A percentile compares a stretch with the other conserved stretches of the same genome.
phyloP scores from a whole-genome alignment of 352 stramenopile genomes.

The Albugo laibachii region DNA sequence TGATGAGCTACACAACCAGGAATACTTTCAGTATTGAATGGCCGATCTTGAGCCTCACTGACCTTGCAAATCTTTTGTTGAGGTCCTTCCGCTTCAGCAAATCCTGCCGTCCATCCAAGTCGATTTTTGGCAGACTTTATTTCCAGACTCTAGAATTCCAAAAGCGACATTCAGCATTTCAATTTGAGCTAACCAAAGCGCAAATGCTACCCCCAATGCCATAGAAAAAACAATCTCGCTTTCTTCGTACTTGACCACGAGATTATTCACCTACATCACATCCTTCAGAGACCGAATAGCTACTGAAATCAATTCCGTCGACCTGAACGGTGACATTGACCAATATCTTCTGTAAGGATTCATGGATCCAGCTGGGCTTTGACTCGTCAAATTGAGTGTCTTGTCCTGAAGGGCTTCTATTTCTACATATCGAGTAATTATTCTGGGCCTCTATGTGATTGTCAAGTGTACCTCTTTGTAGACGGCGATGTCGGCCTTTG shows the following conservation, averaged over 20 bases:
- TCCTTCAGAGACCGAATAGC: neutral
- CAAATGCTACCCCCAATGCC: slow-evolving; percentile 35
- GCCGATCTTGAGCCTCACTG: slow-evolving; percentile 1
- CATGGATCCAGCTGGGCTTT: slow-evolving; percentile 63
- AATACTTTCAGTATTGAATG: slow-evolving; percentile 1
- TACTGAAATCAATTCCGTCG: neutral
- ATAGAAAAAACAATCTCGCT: slow-evolving; percentile 72
- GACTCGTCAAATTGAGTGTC: slow-evolving; percentile 24
- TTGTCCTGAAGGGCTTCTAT: neutral
- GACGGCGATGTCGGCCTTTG: neutral
- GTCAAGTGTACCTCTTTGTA: too few species aligned
- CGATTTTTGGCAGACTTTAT: slow-evolving; percentile 49
- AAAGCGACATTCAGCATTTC: too few species aligned
- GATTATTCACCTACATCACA: slow-evolving; percentile 46
- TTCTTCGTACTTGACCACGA: slow-evolving; percentile 79
- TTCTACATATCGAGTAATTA: neutral
- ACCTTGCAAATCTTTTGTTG: slow-evolving; percentile 38
- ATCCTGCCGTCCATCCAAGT: slow-evolving; percentile 34
- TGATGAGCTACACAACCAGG: slow-evolving; percentile 18
- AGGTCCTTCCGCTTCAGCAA: slow-evolving; percentile 32
- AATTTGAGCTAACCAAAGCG: too few species aligned
- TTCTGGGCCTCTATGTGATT: slow-evolving; percentile 6
- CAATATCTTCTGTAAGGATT: slow-evolving; percentile 61
- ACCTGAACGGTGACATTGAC: slow-evolving; percentile 61
- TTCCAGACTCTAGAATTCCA: slow-evolving; percentile 28